Percentiles rank a stretch among this genome's conserved stretches.
These are phyloP conservation scores for Leavenworthia alabamica DNA, from an alignment of 345 rosid species.

Conservation along the genomic window DNA sequence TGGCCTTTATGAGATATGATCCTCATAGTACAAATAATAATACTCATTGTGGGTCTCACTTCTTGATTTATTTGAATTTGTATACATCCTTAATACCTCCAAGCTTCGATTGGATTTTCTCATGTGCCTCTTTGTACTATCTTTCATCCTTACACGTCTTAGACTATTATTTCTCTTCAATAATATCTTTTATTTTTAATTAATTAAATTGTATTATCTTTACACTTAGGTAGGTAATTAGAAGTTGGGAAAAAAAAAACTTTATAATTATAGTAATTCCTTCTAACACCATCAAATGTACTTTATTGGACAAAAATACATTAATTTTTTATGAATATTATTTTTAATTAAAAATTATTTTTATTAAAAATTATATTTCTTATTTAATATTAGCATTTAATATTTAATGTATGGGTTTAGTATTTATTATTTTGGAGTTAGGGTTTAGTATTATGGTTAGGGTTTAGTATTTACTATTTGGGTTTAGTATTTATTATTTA, in stretches of 20 bases:
- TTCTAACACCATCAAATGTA: too few species aligned
- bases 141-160: slow-evolving; percentile 25
- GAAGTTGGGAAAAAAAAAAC: not conserved
- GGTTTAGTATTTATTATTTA: too few species aligned
- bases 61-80: slow-evolving; percentile 29
- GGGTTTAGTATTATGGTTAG: too few species aligned
- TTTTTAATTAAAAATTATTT: too few species aligned
- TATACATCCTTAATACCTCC: slow-evolving; percentile 26
- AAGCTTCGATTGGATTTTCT: slow-evolving; percentile 29
- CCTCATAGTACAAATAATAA: slow-evolving; percentile 34
- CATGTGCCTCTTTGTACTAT: slow-evolving; percentile 30
- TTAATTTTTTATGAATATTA: too few species aligned
- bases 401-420: too few species aligned
- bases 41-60: slow-evolving; percentile 32
- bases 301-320: too few species aligned
- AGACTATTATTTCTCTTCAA: slow-evolving; percentile 12
- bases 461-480: too few species aligned
- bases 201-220: not conserved
- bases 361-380: too few species aligned
- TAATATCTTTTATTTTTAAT: slow-evolving; percentile 1
- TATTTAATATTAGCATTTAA: too few species aligned
- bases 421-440: too few species aligned
- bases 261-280: too few species aligned
- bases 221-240: not conserved
- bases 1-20: slow-evolving; percentile 21